A percentile compares a stretch with the other conserved stretches of the same genome.
Evolutionary conservation across 805 yeast species (phyloP).

Genomic region (Lipomyces spencermartinsiae): DNA sequence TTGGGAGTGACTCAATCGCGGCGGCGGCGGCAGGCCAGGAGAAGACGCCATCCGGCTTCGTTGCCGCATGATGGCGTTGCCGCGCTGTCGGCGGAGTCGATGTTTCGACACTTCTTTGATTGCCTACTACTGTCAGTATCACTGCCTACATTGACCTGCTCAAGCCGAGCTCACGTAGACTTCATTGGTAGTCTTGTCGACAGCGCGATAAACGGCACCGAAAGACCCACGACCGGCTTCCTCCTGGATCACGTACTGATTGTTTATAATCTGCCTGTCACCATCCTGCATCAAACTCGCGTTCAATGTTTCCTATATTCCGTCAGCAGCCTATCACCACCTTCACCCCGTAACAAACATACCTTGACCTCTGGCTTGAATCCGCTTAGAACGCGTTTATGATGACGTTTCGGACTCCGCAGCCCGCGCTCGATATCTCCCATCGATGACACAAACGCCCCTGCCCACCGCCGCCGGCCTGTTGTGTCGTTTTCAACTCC

Average conservation of each 20-base stretch:
- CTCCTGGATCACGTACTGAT: conserved; percentile 67
- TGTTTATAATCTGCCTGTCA: conserved; percentile 39
- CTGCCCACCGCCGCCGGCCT: conserved; percentile 10
- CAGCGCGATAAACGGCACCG: conserved; percentile 85
- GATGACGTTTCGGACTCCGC: conserved; percentile 35
- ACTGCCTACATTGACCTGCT: too few relatives aligned
- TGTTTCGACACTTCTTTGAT: conserved; percentile 51
- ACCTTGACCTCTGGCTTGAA: conserved; percentile 28
- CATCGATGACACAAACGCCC: conserved; percentile 9
- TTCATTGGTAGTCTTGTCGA: conserved; percentile 67
- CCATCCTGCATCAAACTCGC: conserved; percentile 32
- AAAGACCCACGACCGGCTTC: conserved; percentile 90
- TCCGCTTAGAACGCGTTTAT: conserved; percentile 26
- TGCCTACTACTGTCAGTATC: conserved; percentile 41
- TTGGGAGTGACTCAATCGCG: conserved; percentile 16
- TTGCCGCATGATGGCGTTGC: conserved; percentile 42
- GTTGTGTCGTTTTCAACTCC: neutral
- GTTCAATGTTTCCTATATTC: conserved; percentile 36
- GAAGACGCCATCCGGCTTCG: conserved; percentile 19
- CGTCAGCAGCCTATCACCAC: neutral
- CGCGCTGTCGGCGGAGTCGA: conserved; percentile 46
- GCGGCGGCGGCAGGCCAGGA: conserved; percentile 24
- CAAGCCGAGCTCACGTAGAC: conserved; percentile 49
- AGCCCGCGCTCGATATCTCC: conserved; percentile 19
- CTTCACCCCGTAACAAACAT: neutral